Base-by-base conservation (phyloP, 768 basidiomycete species). In the Dacryopinax primogenitus region DNA sequence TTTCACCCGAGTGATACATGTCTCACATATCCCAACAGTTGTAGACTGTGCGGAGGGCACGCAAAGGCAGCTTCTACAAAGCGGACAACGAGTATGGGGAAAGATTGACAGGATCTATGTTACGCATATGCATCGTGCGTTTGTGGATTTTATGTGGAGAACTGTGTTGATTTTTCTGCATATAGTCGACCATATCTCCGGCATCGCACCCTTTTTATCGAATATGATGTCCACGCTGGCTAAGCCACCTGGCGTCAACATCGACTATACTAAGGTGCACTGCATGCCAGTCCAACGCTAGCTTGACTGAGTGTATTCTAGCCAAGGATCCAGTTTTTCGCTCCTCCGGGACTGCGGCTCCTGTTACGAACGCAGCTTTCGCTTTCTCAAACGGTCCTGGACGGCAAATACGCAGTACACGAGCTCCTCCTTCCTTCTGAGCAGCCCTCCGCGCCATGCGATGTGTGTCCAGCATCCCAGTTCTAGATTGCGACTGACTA, bases 41-140 rank as follows among this genome's bases (percentile, higher is more conserved):
- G 80, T 91, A 23, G 88, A 91, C 72, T 89, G 88, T 74, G 89
- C 87, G 15, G 88, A 90, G 74, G 90, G 90, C 35, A 90, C 88
- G 13, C 75, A 82, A 15, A 78, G 86, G 30, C 88, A 91, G 71
- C 85, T 90, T 68, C 74, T 77, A 18, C 74, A 76, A 84, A 87
- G 66, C 83, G 84, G n/a, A 67, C 70, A 67, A 58, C 64, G 69
- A 33, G 66, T 70, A 69, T 67, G 67, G 41, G 64, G 73, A 67
- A 61, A 69, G 70, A 39, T 69, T 44, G 62, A 45, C 30, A 64
- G 62, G 63, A 80, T 93, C 45, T 91, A 92, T 73, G 78, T 92
- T 63, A 92, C 90, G 1, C 91, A 92, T 69, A 85, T 91, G 83
- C 90, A 92, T 70, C 83, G 90, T 85, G 71, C 58, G 75, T 70